phyloP scores from a whole-genome alignment of 73 alveolate genomes.

The Tetrahymena borealis region DNA sequence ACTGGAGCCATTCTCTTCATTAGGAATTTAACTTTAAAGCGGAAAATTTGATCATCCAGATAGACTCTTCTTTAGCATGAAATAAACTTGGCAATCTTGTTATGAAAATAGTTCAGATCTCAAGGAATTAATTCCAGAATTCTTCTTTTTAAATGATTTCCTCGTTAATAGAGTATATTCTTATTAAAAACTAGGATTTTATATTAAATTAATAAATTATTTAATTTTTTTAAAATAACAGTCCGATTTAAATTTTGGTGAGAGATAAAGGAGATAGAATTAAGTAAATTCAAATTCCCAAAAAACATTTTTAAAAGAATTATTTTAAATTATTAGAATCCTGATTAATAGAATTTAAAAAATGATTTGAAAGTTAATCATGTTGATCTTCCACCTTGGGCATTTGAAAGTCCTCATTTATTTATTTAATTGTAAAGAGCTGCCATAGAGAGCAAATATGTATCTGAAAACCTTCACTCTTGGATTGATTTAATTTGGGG shows the following conservation, averaged over 20 bases:
- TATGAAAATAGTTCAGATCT: constrained; percentile 66
- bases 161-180: constrained; percentile 47
- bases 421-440: constrained; percentile 57
- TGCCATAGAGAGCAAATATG: constrained; percentile 60
- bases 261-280: neutral
- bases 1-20: constrained; percentile 72
- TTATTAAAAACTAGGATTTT: neutral
- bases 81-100: constrained; percentile 57
- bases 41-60: constrained; percentile 81
- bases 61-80: constrained; percentile 69
- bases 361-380: constrained; percentile 21
- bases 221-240: neutral
- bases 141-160: constrained; percentile 72
- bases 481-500: constrained; percentile 91
- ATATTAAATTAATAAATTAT: neutral
- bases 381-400: constrained; percentile 48
- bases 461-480: constrained; percentile 58
- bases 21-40: constrained; percentile 64
- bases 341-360: neutral
- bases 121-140: constrained; percentile 96
- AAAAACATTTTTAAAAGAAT: neutral
- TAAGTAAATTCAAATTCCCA: neutral
- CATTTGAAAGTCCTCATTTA: constrained; percentile 51
- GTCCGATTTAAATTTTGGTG: neutral
- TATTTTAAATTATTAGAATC: neutral